phyloP scores from a whole-genome alignment of 2,329 filamentous ascomycete genomes.

The Didymella sp. region DNA sequence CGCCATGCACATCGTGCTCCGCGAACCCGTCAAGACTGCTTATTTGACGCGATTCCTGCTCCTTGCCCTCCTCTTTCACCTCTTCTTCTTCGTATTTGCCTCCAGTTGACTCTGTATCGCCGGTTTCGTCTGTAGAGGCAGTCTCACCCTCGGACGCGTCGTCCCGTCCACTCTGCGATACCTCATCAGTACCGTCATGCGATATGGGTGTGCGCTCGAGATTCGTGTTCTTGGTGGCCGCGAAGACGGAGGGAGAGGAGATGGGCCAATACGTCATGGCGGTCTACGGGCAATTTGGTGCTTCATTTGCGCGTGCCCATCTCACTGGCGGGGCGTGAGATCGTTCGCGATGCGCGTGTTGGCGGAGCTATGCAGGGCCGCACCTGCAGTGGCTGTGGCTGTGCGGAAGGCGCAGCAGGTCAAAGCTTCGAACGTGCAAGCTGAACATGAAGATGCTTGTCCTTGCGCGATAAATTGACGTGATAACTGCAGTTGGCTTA shows the following conservation, averaged over 20 bases:
- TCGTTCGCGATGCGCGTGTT: constrained; percentile 30
- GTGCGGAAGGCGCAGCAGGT: constrained; percentile 25
- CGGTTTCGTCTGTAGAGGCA: constrained; percentile 15
- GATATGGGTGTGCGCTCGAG: constrained; percentile 63
- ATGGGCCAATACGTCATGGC: constrained; percentile 87
- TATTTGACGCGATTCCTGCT: constrained; percentile 6
- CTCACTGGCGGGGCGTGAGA: constrained; percentile 38
- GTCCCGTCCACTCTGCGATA: constrained; percentile 31
- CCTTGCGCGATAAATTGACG: not conserved
- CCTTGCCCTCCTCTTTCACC: constrained; percentile 23
- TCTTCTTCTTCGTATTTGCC: constrained; percentile 9
- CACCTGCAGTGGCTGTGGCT: constrained; percentile 30
- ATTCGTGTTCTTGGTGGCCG: constrained; percentile 72
- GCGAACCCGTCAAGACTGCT: constrained; percentile 22
- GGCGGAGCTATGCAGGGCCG: constrained; percentile 33
- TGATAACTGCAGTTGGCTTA: no score
- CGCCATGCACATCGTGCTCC: constrained; percentile 59
- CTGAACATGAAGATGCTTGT: no score
- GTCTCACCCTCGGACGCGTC: constrained; percentile 22
- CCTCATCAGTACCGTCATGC: constrained; percentile 62
- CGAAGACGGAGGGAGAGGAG: constrained; percentile 82
- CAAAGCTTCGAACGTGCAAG: constrained; percentile 8
- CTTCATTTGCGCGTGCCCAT: constrained; percentile 49
- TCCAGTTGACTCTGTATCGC: constrained; percentile 18
- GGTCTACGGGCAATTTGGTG: constrained; percentile 46